phyloP scores from a whole-genome alignment of 306 rosid genomes.

The Quercus ilex region DNA sequence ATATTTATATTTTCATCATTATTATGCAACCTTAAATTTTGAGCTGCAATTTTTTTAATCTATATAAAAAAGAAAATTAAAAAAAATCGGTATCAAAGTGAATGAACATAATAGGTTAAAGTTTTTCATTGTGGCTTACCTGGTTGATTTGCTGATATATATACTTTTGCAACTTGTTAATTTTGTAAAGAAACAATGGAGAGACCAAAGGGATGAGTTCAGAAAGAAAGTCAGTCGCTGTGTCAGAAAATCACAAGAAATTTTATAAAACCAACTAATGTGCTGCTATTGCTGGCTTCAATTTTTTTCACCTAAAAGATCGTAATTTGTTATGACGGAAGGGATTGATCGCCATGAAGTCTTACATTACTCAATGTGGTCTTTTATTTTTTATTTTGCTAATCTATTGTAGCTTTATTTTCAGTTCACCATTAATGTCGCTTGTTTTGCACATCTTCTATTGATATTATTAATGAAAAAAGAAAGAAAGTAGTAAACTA shows the following conservation, averaged over 20 bases:
- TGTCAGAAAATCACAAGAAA: constrained; percentile 46
- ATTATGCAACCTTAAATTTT: neutral
- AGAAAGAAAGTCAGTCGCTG: constrained; percentile 46
- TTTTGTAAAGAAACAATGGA: constrained; percentile 41
- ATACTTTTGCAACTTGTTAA: neutral
- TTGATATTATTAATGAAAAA: neutral
- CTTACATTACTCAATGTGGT: neutral
- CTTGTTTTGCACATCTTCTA: neutral
- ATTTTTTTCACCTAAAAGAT: neutral
- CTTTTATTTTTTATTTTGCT: no score
- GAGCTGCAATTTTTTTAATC: neutral
- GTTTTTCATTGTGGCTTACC: neutral
- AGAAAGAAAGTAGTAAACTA: no score
- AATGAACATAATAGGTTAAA: neutral
- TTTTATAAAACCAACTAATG: constrained; percentile 13
- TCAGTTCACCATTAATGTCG: neutral
- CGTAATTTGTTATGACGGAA: neutral
- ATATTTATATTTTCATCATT: neutral
- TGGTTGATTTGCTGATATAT: neutral
- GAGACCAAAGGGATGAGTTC: constrained; percentile 43
- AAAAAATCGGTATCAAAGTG: neutral
- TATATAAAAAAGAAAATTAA: no score
- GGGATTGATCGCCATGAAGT: neutral
- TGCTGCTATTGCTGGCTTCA: neutral
- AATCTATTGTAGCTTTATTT: neutral